These are phyloP conservation scores for Candolleomyces eurysporus DNA, from an alignment of 768 basidiomycete species.

Conservation along the genomic window DNA sequence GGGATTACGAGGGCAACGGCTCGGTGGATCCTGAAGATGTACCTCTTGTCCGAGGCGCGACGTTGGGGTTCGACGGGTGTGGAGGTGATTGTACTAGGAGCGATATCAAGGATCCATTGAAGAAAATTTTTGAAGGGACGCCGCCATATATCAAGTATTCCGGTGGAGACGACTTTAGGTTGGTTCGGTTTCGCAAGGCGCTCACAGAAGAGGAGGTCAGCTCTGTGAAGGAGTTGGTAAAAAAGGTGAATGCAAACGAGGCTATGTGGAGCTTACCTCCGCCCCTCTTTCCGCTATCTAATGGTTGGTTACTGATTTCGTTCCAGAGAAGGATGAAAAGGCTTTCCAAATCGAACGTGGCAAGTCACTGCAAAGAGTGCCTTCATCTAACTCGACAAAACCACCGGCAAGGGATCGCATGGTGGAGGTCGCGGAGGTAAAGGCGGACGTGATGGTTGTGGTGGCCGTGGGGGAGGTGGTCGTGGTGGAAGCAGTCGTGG, in stretches of 20 bases:
- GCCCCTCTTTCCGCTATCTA: neutral
- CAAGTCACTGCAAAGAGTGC: conserved; percentile 62
- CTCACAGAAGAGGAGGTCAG: conserved; percentile 71
- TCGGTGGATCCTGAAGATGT: conserved; percentile 60
- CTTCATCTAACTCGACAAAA: conserved; percentile 27
- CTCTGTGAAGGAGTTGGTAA: conserved; percentile 65
- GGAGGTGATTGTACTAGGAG: conserved; percentile 46
- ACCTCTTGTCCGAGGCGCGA: conserved; percentile 52
- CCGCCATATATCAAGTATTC: conserved; percentile 52
- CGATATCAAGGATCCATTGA: conserved; percentile 54
- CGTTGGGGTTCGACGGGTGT: conserved; percentile 57
- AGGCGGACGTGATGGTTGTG: conserved; percentile 38
- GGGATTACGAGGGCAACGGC: conserved; percentile 60
- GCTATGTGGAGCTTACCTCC: conserved; percentile 60
- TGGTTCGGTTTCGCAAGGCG: conserved; percentile 63
- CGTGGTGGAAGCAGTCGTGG: conserved; percentile 35
- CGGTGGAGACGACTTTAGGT: conserved; percentile 43
- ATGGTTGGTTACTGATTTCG: neutral
- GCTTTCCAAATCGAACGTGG: conserved; percentile 71
- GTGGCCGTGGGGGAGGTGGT: conserved; percentile 40
- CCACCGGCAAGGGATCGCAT: conserved; percentile 19
- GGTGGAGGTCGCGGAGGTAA: conserved; percentile 26
- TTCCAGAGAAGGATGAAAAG: conserved; percentile 67
- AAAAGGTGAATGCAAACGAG: conserved; percentile 60
- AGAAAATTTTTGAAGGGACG: conserved; percentile 46